Evolutionary conservation across 2,329 filamentous ascomycete genomes (phyloP), one percentile per base, ranked within the genome.

Genomic region (Venturia asperata): DNA sequence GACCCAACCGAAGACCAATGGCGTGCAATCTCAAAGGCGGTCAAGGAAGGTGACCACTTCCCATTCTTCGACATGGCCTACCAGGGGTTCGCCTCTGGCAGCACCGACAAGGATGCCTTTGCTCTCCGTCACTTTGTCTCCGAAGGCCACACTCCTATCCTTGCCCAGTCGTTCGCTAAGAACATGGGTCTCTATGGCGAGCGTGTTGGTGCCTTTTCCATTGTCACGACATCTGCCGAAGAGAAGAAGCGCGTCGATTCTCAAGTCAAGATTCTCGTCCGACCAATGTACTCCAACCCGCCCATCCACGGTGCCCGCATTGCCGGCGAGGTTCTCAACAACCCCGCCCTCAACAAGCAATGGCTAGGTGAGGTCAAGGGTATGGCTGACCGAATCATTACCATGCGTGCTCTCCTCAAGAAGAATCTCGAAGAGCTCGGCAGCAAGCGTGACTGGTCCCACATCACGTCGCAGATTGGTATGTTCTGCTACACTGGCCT

Each of bases 101-200:
- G 96, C 80, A 94, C 90, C 69, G 86, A 95, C 82, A 87, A 87
- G 78, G 93, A 99, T 76, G 94, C 94, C 69, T 97, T 93, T 76
- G 91, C 94, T 67, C 85, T 97, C 70, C 87, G 94, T 71, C 84
- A 97, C 83, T 99, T 99, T 77, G 87, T 97, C 76, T 85, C 91
- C 80, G 82, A 97, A 81, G 93, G 93, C 72, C 92, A 96, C 82
- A 86, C 91, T 75, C 86, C 94, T 75, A 87, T 87, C 74, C 86
- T 97, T 68, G 88, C 90, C 73, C 93, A 97, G 82, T 94, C 90
- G 64, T 97, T 97, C 78, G 93, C 93, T 77, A 97, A 97, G 89
- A 99, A 99, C 86, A 97, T 99, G 93, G 94, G 94, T 81, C 90
- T 99, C 68, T 97, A 99, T 77, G 94, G 94, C 76, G 94, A 99